phyloP scores from a whole-genome alignment of 2,329 filamentous ascomycete species.

The Calonectria honghensis region DNA sequence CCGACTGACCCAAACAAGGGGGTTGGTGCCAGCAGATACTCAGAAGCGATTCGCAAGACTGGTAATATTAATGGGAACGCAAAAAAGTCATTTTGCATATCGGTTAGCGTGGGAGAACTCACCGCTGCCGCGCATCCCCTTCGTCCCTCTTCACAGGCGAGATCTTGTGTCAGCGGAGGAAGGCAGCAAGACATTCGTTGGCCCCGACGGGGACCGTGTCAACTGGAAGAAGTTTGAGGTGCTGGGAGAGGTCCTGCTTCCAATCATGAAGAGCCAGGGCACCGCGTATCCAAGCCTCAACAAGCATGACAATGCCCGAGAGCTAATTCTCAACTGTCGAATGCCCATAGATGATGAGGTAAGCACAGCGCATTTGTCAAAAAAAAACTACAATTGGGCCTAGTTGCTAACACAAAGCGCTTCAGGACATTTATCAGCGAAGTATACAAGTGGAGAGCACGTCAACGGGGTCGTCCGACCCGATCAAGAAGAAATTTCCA shows the following conservation, averaged over 20 bases:
- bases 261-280: conserved; percentile 93
- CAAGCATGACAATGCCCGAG: conserved; percentile 81
- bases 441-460: conserved; percentile 75
- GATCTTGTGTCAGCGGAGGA: conserved; percentile 95
- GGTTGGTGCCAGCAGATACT: conserved; percentile 81
- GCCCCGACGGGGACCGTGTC: conserved; percentile 82
- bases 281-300: conserved; percentile 84
- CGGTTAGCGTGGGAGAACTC: conserved; percentile 99
- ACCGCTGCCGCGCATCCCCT: conserved; percentile 91
- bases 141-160: conserved; percentile 90
- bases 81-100: conserved; percentile 95
- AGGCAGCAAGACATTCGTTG: conserved; percentile 92
- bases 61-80: conserved; percentile 92
- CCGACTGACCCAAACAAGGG: conserved; percentile 86
- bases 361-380: conserved; percentile 59
- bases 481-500: conserved; percentile 78
- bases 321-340: conserved; percentile 87
- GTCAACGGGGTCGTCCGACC: conserved; percentile 66
- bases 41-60: conserved; percentile 92
- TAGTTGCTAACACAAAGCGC: conserved; percentile 50
- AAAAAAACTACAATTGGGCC: too few relatives aligned
- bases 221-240: conserved; percentile 99
- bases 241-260: conserved; percentile 91
- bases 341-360: conserved; percentile 93
- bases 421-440: conserved; percentile 79